These are phyloP conservation scores for Mortierella sp. DNA, from an alignment of 371 early-diverging fungal species.

Conservation along the genomic window DNA sequence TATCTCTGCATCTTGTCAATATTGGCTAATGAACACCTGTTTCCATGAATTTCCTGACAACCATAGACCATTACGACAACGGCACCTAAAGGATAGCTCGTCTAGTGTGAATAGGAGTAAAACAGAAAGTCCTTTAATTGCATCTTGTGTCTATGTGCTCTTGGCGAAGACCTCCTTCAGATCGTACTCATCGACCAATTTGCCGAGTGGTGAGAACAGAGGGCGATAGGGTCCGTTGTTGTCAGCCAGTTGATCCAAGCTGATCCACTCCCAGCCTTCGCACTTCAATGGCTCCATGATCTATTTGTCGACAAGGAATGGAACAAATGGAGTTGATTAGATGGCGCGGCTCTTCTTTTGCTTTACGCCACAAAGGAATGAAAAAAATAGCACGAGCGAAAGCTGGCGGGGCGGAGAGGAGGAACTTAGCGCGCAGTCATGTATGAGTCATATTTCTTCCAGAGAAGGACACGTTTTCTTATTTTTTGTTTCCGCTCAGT, in stretches of 20 bases:
- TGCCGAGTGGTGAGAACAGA: slow-evolving; percentile 62
- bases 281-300: slow-evolving; percentile 75
- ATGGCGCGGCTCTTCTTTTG: neutral
- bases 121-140: neutral
- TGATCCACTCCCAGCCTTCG: slow-evolving; percentile 71
- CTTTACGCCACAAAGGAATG: neutral
- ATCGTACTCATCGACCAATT: slow-evolving; percentile 38
- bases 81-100: slow-evolving; percentile 21
- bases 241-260: slow-evolving; percentile 59
- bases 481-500: neutral
- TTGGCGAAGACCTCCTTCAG: slow-evolving; percentile 28
- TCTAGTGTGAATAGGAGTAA: neutral
- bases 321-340: neutral
- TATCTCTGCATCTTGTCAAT: neutral
- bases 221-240: slow-evolving; percentile 53
- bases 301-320: slow-evolving; percentile 11
- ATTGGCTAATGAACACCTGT: neutral
- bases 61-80: slow-evolving; percentile 49
- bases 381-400: neutral
- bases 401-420: neutral
- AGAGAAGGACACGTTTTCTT: too few species aligned
- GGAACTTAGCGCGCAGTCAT: neutral
- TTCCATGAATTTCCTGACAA: neutral
- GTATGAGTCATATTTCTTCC: neutral
- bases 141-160: neutral